Evolutionary conservation across 371 early-diverging fungal species (phyloP).

Genomic region (Rhizopus delemar): DNA sequence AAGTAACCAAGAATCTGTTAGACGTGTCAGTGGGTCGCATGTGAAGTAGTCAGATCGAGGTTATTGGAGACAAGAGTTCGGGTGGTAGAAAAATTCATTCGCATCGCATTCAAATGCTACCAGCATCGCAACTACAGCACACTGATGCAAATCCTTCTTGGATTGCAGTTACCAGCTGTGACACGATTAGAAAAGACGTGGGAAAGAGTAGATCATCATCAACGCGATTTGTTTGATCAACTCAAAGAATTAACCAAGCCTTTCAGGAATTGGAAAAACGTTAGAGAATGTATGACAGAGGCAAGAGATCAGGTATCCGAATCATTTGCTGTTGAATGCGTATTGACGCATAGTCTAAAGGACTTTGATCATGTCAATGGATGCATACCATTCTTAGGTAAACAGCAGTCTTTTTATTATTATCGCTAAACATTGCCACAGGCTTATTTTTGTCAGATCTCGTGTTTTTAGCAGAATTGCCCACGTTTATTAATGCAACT

Average conservation of each 20-base stretch:
- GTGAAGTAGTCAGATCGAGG: constrained; percentile 43
- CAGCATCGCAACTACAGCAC: constrained; percentile 64
- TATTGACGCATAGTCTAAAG: constrained; percentile 30
- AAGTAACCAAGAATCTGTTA: constrained; percentile 10
- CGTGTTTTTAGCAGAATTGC: constrained; percentile 63
- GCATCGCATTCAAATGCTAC: constrained; percentile 58
- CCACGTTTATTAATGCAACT: constrained; percentile 50
- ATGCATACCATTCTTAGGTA: constrained; percentile 64
- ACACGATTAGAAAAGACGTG: constrained; percentile 56
- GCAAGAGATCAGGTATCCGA: constrained; percentile 46
- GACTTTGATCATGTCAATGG: constrained; percentile 29
- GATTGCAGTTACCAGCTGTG: constrained; percentile 55
- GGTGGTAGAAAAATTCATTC: constrained; percentile 52
- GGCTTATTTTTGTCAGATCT: constrained; percentile 70
- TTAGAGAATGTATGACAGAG: constrained; percentile 57
- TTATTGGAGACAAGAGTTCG: constrained; percentile 36
- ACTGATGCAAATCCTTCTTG: constrained; percentile 60
- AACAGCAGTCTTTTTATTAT: background rate
- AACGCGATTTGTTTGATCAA: constrained; percentile 51
- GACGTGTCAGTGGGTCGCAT: constrained; percentile 55
- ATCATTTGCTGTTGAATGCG: constrained; percentile 46
- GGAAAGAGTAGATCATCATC: constrained; percentile 50
- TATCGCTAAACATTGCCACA: constrained; percentile 1
- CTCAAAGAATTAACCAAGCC: constrained; percentile 60
- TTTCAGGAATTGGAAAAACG: constrained; percentile 59